Conservation (phyloP, 192 early-diverging fungal genomes). For the Neocallimastix lanati region DNA sequence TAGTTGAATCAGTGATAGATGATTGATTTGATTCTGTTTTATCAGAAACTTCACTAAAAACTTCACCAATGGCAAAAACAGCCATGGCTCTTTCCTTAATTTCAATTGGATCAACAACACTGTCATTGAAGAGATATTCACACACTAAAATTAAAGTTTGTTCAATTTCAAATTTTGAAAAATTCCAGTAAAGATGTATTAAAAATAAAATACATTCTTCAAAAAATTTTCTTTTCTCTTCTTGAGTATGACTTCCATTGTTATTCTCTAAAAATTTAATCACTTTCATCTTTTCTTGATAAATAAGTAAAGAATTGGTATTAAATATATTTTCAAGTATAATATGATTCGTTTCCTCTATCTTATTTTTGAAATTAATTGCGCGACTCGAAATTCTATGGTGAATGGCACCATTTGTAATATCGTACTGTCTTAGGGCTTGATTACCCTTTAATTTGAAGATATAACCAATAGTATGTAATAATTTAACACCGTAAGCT, state of each 20-base stretch:
- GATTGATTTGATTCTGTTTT: conserved; percentile 22
- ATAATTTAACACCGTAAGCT: conserved; percentile 83
- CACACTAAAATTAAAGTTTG: conserved; percentile 81
- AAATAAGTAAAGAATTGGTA: conserved; percentile 86
- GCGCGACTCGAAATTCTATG: conserved; percentile 21
- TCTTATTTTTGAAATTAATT: conserved; percentile 12
- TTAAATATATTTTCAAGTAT: conserved; percentile 77
- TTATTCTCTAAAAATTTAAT: conserved; percentile 20
- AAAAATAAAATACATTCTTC: too few species aligned
- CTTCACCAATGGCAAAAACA: conserved; percentile 64
- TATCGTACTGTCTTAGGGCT: conserved; percentile 34
- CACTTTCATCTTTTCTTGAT: conserved; percentile 71
- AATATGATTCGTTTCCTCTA: conserved; percentile 78
- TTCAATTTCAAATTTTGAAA: conserved; percentile 87
- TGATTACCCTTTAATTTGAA: conserved; percentile 80
- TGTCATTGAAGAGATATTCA: conserved; percentile 59
- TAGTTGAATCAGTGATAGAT: conserved; percentile 32
- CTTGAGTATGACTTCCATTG: conserved; percentile 4
- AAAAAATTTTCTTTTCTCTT: conserved; percentile 16
- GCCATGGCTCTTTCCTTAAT: conserved; percentile 52
- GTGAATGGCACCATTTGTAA: conserved; percentile 27
- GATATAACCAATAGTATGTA: conserved; percentile 83
- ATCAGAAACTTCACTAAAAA: conserved; percentile 72
- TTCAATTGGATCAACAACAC: conserved; percentile 10
- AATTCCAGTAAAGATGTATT: conserved; percentile 65